A percentile compares a stretch with the other conserved stretches of the same genome.
These are phyloP conservation scores for Curvularia eragrostidis DNA, from an alignment of 2,329 filamentous ascomycete species.

Conservation along the genomic window DNA sequence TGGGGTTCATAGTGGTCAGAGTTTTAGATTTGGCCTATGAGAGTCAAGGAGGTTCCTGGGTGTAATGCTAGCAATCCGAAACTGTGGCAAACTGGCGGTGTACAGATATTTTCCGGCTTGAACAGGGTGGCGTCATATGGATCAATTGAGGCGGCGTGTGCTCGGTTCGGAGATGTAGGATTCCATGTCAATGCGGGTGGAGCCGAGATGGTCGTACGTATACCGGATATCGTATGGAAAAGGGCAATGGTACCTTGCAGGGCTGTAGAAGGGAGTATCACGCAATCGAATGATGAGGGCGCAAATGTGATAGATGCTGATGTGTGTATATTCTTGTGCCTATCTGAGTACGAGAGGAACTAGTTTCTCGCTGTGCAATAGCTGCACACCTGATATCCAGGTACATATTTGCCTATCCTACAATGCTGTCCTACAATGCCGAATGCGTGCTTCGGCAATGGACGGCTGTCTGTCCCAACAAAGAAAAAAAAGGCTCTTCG, in stretches of 20 bases:
- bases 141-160: background rate
- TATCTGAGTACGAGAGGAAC: constrained; percentile 11
- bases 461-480: constrained; percentile 7
- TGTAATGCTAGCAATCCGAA: background rate
- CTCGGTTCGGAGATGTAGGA: background rate
- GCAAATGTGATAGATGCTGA: background rate
- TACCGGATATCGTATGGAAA: background rate
- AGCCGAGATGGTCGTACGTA: background rate
- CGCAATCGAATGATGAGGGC: constrained; percentile 8
- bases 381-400: constrained; percentile 5
- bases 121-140: background rate
- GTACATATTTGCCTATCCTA: constrained; percentile 15
- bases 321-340: constrained; percentile 15
- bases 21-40: constrained; percentile 4
- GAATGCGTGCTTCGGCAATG: constrained; percentile 7
- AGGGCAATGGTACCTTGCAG: background rate
- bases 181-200: background rate
- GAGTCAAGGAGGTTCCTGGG: constrained; percentile 7
- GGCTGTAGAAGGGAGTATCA: background rate
- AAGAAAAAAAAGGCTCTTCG: constrained; percentile 28
- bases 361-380: constrained; percentile 12
- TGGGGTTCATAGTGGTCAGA: background rate
- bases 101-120: background rate
- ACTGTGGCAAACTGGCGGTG: constrained; percentile 3
- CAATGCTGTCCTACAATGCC: background rate